Conservation (phyloP, 2,329 filamentous ascomycete species). For the Esteya vermicola region DNA sequence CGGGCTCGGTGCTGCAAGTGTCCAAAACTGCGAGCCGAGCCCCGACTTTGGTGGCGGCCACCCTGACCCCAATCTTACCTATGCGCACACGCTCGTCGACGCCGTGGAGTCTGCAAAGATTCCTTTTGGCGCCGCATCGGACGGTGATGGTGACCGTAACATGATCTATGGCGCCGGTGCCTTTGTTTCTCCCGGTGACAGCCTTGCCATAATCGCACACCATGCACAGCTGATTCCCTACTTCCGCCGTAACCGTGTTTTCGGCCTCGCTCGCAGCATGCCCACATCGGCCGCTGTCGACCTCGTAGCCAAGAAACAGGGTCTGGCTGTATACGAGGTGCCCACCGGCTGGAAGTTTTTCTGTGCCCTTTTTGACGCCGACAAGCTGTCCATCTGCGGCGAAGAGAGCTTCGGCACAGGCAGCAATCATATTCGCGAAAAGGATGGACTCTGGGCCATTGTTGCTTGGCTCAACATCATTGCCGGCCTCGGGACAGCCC, state of each 20-base stretch:
- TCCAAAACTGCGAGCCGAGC: conserved; percentile 82
- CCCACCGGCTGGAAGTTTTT: conserved; percentile 99
- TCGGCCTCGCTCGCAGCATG: conserved; percentile 92
- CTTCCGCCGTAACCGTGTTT: conserved; percentile 95
- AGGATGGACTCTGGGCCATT: conserved; percentile 95
- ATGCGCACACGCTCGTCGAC: conserved; percentile 88
- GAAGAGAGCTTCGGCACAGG: conserved; percentile 98
- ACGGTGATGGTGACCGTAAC: conserved; percentile 96
- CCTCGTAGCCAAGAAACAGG: conserved; percentile 88
- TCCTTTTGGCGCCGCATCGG: conserved; percentile 90
- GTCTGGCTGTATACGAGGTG: conserved; percentile 85
- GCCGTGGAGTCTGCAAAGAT: conserved; percentile 82
- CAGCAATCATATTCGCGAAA: conserved; percentile 97
- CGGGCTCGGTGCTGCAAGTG: conserved; percentile 55
- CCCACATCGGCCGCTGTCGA: conserved; percentile 93
- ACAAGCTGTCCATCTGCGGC: conserved; percentile 96
- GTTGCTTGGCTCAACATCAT: conserved; percentile 99
- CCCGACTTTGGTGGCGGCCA: conserved; percentile 96
- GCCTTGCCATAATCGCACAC: conserved; percentile 94
- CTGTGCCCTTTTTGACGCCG: conserved; percentile 84
- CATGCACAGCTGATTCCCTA: conserved; percentile 93
- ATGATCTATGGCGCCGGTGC: conserved; percentile 98
- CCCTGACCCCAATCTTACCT: conserved; percentile 94
- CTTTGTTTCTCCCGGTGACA: conserved; percentile 95
- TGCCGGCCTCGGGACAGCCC: conserved; percentile 76